A percentile compares a stretch with the other conserved stretches of the same genome.
These are phyloP conservation scores for Raffaelea deltoideospora DNA, from an alignment of 2,329 filamentous ascomycete species.

Conservation along the genomic window DNA sequence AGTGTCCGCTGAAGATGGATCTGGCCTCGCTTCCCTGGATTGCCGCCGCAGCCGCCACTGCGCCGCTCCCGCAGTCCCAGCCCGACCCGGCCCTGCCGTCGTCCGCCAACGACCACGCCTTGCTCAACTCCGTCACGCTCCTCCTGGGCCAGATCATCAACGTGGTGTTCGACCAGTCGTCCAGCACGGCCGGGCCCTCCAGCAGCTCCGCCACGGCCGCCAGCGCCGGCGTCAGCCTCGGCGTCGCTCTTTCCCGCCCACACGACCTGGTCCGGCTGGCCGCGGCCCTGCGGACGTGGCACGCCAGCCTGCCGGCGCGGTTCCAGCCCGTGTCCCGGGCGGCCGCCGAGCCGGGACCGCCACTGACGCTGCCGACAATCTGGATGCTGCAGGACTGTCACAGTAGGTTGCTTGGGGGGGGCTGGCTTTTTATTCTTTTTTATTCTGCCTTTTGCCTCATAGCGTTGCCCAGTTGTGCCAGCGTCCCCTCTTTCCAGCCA, in stretches of 20 bases:
- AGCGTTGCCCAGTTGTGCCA: no score
- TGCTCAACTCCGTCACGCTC: not conserved
- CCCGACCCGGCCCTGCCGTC: no score
- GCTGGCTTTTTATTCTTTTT: no score
- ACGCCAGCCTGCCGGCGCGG: not conserved
- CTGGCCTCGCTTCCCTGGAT: no score
- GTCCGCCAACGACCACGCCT: not conserved
- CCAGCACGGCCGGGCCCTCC: not conserved
- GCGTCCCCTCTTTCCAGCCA: no score
- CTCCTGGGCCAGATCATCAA: not conserved
- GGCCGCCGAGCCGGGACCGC: not conserved
- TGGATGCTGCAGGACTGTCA: slow-evolving; percentile 1
- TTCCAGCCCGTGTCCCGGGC: not conserved
- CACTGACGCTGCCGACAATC: not conserved
- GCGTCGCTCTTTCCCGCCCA: no score
- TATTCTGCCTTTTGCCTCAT: no score
- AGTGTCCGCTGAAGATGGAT: not conserved
- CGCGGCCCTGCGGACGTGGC: not conserved
- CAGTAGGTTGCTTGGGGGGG: not conserved
- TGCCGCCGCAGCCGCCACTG: no score
- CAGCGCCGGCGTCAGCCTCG: no score
- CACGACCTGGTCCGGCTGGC: no score
- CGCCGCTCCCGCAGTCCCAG: no score
- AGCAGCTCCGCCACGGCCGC: not conserved
- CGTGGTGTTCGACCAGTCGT: not conserved